A percentile compares a stretch with the other conserved stretches of the same genome.
These are phyloP conservation scores for Nicotiana noctiflora DNA, from an alignment of 257 asterid genomes.

Conservation along the genomic window DNA sequence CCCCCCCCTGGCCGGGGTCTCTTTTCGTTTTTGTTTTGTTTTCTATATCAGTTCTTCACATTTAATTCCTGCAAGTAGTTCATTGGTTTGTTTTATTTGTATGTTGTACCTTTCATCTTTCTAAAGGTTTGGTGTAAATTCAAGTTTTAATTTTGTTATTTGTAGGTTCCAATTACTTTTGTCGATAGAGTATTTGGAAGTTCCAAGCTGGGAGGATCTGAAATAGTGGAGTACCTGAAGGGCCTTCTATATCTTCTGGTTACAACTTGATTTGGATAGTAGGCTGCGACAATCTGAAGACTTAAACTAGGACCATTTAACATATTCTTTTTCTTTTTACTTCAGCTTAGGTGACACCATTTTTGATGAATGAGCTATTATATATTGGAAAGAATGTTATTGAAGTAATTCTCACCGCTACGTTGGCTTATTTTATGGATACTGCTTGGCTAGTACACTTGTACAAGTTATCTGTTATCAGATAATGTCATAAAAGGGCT, in stretches of 20 bases:
- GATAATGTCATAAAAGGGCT: not conserved
- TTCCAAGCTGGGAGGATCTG: constrained; percentile 96
- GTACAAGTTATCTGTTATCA: not conserved
- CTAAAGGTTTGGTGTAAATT: not conserved
- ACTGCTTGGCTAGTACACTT: not conserved
- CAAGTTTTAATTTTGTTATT: not conserved
- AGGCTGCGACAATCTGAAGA: not conserved
- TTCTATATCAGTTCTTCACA: not conserved
- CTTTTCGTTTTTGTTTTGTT: not conserved
- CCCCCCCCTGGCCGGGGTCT: no score
- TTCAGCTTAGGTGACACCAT: not conserved
- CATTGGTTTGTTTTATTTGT: not conserved
- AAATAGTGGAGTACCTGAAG: constrained; percentile 83
- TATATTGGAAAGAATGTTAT: not conserved
- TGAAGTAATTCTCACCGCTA: not conserved
- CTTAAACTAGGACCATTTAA: not conserved
- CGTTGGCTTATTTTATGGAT: not conserved
- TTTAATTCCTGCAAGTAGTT: not conserved
- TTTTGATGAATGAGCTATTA: not conserved
- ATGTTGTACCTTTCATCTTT: not conserved
- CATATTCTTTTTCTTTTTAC: not conserved
- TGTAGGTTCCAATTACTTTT: constrained; percentile 86
- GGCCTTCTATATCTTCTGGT: constrained; percentile 79
- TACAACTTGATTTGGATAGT: constrained; percentile 50
- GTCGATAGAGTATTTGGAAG: constrained; percentile 94